phyloP scores from a whole-genome alignment of 495 filamentous ascomycete species.

The Penicillium egyptiacum region DNA sequence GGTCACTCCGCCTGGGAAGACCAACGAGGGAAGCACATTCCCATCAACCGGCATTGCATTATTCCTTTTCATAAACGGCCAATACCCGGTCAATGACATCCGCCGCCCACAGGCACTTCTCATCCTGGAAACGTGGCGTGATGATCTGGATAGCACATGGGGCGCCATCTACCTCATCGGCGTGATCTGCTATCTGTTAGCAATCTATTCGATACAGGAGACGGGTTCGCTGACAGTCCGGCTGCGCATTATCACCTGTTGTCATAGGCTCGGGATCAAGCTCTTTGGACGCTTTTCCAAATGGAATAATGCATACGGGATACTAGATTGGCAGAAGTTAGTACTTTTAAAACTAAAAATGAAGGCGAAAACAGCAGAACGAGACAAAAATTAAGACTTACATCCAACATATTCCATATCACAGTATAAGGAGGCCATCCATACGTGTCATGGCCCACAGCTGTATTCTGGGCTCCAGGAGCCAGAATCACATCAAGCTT shows the following conservation, averaged over 20 bases:
- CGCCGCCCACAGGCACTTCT: constrained; percentile 40
- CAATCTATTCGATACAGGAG: not conserved
- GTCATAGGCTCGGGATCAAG: constrained; percentile 37
- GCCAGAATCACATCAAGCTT: constrained; percentile 48
- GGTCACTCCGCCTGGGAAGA: not conserved
- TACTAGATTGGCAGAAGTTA: constrained; percentile 22
- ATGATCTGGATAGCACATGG: constrained; percentile 44
- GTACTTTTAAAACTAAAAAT: too few relatives aligned
- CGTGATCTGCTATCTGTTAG: constrained; percentile 29
- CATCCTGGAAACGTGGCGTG: constrained; percentile 43
- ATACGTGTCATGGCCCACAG: constrained; percentile 49
- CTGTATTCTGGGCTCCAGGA: constrained; percentile 48
- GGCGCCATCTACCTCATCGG: constrained; percentile 35
- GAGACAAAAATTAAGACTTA: constrained; percentile 26
- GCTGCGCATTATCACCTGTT: constrained; percentile 28
- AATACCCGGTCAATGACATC: constrained; percentile 34
- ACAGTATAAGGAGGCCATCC: constrained; percentile 49
- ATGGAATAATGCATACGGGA: constrained; percentile 38
- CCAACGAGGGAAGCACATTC: not conserved
- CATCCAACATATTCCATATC: constrained; percentile 53
- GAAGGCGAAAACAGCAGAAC: not conserved
- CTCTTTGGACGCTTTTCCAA: constrained; percentile 31
- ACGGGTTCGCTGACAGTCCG: constrained; percentile 32
- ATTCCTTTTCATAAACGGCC: not conserved
- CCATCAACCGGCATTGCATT: not conserved